A percentile compares a stretch with the other conserved stretches of the same genome.
Evolutionary conservation across 2,329 filamentous ascomycete species (phyloP).

Genomic region (Tolypocladium pustulatum): DNA sequence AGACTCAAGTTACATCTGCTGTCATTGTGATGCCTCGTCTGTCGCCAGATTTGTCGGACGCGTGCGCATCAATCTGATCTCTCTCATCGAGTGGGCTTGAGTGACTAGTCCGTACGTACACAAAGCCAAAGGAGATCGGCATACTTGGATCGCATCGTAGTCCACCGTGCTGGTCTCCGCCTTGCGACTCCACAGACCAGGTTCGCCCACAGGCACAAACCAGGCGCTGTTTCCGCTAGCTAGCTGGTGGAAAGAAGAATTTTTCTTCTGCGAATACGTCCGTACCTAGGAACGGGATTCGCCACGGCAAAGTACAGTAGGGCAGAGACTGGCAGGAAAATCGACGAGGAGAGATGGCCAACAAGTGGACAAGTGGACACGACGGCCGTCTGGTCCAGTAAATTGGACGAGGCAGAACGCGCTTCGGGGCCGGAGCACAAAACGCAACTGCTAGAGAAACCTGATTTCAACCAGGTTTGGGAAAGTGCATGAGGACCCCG

Average conservation of each 20-base stretch:
- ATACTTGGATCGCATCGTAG: background rate
- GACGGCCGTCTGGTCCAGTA: background rate
- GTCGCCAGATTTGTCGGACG: background rate
- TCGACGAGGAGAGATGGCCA: background rate
- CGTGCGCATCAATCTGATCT: too few relatives aligned
- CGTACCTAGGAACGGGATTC: background rate
- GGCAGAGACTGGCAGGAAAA: background rate
- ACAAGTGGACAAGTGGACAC: background rate
- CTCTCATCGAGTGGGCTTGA: background rate
- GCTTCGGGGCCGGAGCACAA: background rate
- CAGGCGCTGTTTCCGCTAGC: background rate
- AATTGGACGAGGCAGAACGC: background rate
- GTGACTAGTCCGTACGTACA: too few relatives aligned
- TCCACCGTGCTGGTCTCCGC: background rate
- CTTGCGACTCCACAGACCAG: background rate
- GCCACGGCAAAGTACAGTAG: background rate
- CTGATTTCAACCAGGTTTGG: background rate
- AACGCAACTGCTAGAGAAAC: background rate
- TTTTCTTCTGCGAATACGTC: background rate
- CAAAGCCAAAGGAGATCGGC: background rate
- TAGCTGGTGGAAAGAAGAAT: background rate
- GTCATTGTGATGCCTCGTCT: background rate
- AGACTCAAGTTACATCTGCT: background rate
- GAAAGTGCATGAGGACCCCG: background rate
- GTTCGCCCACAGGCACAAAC: background rate